Evolutionary conservation across 345 rosid species (phyloP), one percentile per base, ranked within the genome.

Genomic region (Salix dunnii): DNA sequence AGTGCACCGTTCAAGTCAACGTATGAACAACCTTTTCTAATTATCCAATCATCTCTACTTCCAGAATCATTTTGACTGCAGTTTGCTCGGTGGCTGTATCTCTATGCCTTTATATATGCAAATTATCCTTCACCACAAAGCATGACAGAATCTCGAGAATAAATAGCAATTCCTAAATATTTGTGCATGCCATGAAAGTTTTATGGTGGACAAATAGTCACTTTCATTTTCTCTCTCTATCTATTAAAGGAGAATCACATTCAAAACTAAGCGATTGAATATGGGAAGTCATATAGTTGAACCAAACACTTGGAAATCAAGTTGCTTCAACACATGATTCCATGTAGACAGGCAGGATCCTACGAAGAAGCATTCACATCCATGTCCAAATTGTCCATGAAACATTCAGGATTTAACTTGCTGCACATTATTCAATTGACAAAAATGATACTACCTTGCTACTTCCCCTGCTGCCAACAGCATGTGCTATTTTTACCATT

Each of bases 1-100:
- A 91, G 97, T 82, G 91, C 97, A 70, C 97, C 99, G 25, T 93
- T 95, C 86, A 95, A 95, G 85, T 95, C 99, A 18, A 93, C 97
- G 97, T 92, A 91, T 31, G 66, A 25, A 3, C 31, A 8, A 6
- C 33, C 3, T 27, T 20, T 31, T 48, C 40, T n/a, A 10, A 30
- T 20, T 48, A 3, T 51, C 25, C 35, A 43, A 25, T 40, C 36
- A 11, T 13, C 25, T 65, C 67, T 17, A 27, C 48, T 65, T 16
- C 31, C 9, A 18, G 55, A 51, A 48, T 23, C 25, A 38, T 40
- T 18, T 49, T 68, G 25, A 21, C 49, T n/a, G 13, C 51, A 40
- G 18, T 4, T 66, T 68, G 71, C 43, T 68, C 5, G 4, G 27
- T 20, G 16, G 42, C 6, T 9, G 43, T 7, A 51, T 30, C n/a